Conservation (phyloP, 768 basidiomycete genomes). For the Gelatoporia subvermispora region DNA sequence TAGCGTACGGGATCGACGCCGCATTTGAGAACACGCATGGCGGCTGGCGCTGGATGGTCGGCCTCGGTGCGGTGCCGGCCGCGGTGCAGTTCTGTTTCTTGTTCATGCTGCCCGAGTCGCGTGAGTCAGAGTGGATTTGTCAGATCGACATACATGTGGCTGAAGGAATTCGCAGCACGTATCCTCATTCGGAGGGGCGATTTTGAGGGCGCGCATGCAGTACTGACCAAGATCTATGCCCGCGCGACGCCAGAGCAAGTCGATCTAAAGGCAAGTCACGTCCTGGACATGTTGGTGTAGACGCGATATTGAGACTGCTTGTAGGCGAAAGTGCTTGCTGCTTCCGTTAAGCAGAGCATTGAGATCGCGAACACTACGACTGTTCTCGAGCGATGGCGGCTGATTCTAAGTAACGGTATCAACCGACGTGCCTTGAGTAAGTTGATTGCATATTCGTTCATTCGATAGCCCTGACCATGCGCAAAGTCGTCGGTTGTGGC, state of each 20-base stretch:
- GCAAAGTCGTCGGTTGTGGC: slow-evolving; percentile 66
- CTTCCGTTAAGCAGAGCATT: slow-evolving; percentile 56
- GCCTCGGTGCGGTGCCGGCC: slow-evolving; percentile 66
- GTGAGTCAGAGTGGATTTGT: slow-evolving; percentile 34
- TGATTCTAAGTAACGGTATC: slow-evolving; percentile 49
- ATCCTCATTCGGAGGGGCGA: slow-evolving; percentile 59
- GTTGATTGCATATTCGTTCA: slow-evolving; percentile 19
- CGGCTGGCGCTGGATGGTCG: slow-evolving; percentile 87
- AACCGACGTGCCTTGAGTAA: slow-evolving; percentile 69
- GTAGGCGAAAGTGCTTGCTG: slow-evolving; percentile 54
- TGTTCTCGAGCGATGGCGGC: slow-evolving; percentile 47
- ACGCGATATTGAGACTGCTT: background rate
- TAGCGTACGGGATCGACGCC: slow-evolving; percentile 71
- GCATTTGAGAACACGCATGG: slow-evolving; percentile 51
- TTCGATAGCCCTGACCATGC: background rate
- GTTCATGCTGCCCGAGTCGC: slow-evolving; percentile 72
- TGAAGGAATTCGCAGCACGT: slow-evolving; percentile 35
- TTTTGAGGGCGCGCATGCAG: slow-evolving; percentile 42
- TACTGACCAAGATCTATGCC: slow-evolving; percentile 67
- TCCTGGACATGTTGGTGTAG: background rate
- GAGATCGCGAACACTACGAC: slow-evolving; percentile 60
- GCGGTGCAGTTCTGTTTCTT: slow-evolving; percentile 56
- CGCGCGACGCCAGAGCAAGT: slow-evolving; percentile 60
- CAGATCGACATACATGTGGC: background rate
- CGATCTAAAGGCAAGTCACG: slow-evolving; percentile 49